Evolutionary conservation across 352 stramenopile genomes (phyloP).

Genomic region (Globisporangium echinulatum): DNA sequence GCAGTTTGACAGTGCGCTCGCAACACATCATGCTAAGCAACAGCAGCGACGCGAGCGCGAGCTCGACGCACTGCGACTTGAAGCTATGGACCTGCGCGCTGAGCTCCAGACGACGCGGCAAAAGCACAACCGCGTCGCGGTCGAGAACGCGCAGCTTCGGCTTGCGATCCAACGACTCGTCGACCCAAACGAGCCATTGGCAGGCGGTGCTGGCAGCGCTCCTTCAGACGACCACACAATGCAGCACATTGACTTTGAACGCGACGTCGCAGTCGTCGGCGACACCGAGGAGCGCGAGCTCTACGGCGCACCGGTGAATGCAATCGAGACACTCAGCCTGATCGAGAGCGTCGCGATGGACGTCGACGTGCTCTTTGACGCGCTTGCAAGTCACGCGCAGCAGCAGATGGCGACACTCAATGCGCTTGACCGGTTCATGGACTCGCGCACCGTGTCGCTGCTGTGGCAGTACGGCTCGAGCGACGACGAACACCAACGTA

Average conservation of each 20-base stretch:
- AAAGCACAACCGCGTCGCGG: conserved; percentile 33
- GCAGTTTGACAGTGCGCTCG: conserved; percentile 24
- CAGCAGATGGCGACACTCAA: conserved; percentile 38
- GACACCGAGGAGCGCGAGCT: conserved; percentile 42
- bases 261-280: conserved; percentile 24
- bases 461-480: conserved; percentile 63
- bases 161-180: conserved; percentile 32
- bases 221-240: conserved; percentile 12
- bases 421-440: conserved; percentile 62
- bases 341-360: conserved; percentile 52
- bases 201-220: not conserved
- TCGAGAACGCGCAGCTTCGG: conserved; percentile 49
- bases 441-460: conserved; percentile 52
- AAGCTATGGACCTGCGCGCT: conserved; percentile 32
- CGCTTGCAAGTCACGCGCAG: conserved; percentile 31
- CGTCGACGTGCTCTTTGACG: conserved; percentile 50
- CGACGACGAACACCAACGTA: conserved; percentile 36
- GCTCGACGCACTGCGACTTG: conserved; percentile 24
- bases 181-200: conserved; percentile 15
- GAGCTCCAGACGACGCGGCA: conserved; percentile 50
- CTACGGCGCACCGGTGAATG: conserved; percentile 32
- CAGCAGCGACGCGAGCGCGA: conserved; percentile 32
- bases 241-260: conserved; percentile 17
- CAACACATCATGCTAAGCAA: conserved; percentile 22
- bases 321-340: conserved; percentile 35